Evolutionary conservation across 208 protist genomes (phyloP), one percentile per base, ranked within the genome.

Genomic region (Crithidia brevicula): DNA sequence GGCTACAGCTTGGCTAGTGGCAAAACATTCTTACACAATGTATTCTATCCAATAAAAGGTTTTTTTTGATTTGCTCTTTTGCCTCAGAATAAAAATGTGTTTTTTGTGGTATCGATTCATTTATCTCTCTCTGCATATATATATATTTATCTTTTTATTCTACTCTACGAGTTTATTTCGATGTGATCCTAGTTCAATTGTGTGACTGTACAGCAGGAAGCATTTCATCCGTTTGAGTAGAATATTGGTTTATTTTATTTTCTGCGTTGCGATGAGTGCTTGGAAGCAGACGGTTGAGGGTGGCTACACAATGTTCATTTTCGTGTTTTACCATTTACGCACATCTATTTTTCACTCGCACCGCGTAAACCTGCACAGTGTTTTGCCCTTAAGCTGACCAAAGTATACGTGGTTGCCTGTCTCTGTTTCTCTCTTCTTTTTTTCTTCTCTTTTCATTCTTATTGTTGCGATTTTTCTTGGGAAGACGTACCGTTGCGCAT

Each of bases 91-190:
- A n/a, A n/a, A n/a, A n/a, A n/a, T n/a, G n/a, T n/a, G n/a, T 46
- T 57, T 31, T 45, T 40, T 47, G 27, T 23, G 1, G 7, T 52
- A 25, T 65, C 31, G 8, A 25, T 45, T 18, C 27, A 36, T 49
- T 54, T 31, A 15, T 43, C 13, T 40, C 3, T 15, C 36, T 40
- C 46, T 25, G n/a, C 10, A 27, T 49, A 60, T 58, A 63, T 74
- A 64, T 68, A 54, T 71, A 61, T 63, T 58, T 68, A 23, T 61
- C 28, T 67, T 25, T 46, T 22, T 64, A 34, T 62, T 61, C 20
- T 33, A 27, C 15, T 40, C 15, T 40, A 7, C 36, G 6, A 42
- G 25, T 50, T 25, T 49, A 36, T 63, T 22, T 30, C 43, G 43
- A 52, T 63, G 58, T 63, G 58, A 52, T 63, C 30, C 30, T 63